A percentile compares a stretch with the other conserved stretches of the same genome.
Conservation (phyloP, 2,329 filamentous ascomycete species). For the Dichotomopilus funicola region DNA sequence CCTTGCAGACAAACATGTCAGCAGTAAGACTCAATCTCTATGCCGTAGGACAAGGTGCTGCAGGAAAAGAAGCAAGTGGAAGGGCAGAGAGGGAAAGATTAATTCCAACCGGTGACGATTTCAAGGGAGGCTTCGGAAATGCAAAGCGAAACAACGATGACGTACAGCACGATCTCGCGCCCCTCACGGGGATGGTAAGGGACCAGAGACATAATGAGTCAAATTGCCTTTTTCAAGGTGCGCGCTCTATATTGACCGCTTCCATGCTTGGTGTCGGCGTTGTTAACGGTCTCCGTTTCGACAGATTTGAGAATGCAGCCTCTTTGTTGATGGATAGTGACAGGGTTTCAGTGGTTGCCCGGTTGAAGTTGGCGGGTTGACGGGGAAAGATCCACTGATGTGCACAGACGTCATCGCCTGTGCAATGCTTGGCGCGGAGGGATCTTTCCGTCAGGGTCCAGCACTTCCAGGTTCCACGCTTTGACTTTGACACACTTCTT, state of each 20-base stretch:
- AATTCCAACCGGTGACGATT: not conserved
- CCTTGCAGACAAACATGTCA: slow-evolving; percentile 40
- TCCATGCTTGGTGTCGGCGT: slow-evolving; percentile 13
- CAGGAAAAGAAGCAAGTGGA: not conserved
- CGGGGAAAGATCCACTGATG: not conserved
- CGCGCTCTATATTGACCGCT: not conserved
- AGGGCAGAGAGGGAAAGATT: too few species aligned
- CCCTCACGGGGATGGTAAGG: slow-evolving; percentile 68
- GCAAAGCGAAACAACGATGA: slow-evolving; percentile 23
- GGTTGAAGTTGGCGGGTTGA: too few species aligned
- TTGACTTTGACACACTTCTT: too few species aligned
- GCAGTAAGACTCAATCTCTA: not conserved
- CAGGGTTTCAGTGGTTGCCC: too few species aligned
- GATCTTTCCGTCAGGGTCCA: too few species aligned
- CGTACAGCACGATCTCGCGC: slow-evolving; percentile 74
- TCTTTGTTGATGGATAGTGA: too few species aligned
- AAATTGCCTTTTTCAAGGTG: slow-evolving; percentile 12
- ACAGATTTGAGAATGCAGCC: not conserved
- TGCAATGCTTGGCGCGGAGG: too few species aligned
- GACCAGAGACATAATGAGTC: slow-evolving; percentile 56
- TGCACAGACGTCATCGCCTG: not conserved
- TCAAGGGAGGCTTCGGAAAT: not conserved
- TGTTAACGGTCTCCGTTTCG: not conserved
- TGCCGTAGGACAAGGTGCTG: not conserved
- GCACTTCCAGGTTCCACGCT: too few species aligned